Conservation (phyloP, 768 basidiomycete species). For the Termitomyces sp. region DNA sequence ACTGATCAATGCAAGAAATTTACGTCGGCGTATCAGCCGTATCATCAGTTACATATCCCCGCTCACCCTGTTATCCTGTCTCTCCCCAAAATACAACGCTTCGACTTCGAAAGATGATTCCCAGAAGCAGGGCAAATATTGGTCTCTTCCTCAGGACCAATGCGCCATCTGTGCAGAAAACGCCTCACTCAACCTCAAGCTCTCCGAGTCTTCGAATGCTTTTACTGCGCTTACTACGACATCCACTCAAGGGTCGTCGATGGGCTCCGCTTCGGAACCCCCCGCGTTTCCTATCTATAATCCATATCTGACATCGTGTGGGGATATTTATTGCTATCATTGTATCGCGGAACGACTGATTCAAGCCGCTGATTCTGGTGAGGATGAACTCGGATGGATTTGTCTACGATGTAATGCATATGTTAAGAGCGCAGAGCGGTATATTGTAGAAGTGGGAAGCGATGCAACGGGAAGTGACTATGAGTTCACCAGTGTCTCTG, state of each 20-base stretch:
- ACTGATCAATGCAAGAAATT: slow-evolving; percentile 61
- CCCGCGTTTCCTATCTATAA: slow-evolving; percentile 66
- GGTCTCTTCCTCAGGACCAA: slow-evolving; percentile 61
- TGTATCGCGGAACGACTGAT: slow-evolving; percentile 85
- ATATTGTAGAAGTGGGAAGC: slow-evolving; percentile 33
- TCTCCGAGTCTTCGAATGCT: slow-evolving; percentile 46
- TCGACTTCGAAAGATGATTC: neutral
- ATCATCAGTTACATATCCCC: slow-evolving; percentile 25
- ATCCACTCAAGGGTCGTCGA: slow-evolving; percentile 14
- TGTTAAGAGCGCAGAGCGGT: slow-evolving; percentile 62
- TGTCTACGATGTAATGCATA: slow-evolving; percentile 74
- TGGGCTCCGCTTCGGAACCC: slow-evolving; percentile 31
- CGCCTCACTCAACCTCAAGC: slow-evolving; percentile 53
- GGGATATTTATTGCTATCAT: slow-evolving; percentile 89
- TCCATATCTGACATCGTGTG: slow-evolving; percentile 80
- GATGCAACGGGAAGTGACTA: slow-evolving; percentile 46
- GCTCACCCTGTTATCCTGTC: slow-evolving; percentile 21
- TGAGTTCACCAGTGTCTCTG: slow-evolving; percentile 56
- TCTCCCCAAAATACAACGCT: slow-evolving; percentile 19
- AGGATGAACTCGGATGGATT: slow-evolving; percentile 59
- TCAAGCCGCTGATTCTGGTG: slow-evolving; percentile 60
- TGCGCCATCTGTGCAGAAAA: slow-evolving; percentile 91
- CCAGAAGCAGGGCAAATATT: slow-evolving; percentile 54
- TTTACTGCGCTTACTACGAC: slow-evolving; percentile 30
- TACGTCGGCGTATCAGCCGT: slow-evolving; percentile 52